Evolutionary conservation across 495 filamentous ascomycete species (phyloP).

Genomic region (Neurospora sublineolata): DNA sequence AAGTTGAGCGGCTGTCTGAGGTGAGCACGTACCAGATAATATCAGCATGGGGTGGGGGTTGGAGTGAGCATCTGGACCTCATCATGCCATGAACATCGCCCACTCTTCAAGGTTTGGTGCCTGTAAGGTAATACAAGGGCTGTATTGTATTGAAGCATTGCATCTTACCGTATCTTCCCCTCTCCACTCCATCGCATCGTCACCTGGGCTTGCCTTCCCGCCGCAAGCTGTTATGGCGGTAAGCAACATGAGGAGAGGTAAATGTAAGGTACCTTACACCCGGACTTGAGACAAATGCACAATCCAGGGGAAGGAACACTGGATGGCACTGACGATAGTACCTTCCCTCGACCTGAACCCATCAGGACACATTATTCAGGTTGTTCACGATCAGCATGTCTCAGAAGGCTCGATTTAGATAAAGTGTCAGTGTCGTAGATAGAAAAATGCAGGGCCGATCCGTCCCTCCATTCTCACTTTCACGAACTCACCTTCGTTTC

Average conservation of each 20-base stretch:
- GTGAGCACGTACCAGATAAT: background rate
- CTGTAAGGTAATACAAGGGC: background rate
- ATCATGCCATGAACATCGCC: background rate
- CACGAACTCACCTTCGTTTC: too few species aligned
- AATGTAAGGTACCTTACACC: background rate
- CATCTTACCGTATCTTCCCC: background rate
- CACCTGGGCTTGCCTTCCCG: background rate
- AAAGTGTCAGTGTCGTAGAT: background rate
- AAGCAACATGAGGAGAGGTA: background rate
- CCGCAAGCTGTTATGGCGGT: background rate
- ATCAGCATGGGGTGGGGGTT: background rate
- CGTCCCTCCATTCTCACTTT: background rate
- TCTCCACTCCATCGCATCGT: background rate
- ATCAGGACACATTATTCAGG: background rate
- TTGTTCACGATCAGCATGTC: background rate
- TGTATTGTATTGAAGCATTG: background rate
- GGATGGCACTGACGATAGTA: background rate
- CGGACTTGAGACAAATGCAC: background rate
- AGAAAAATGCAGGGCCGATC: background rate
- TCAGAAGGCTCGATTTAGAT: background rate
- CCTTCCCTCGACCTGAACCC: background rate
- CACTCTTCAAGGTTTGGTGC: background rate
- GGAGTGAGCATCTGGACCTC: background rate
- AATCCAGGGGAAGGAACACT: background rate
- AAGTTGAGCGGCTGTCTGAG: background rate